Evolutionary conservation across 371 early-diverging fungal species (phyloP).

Genomic region (Actinomortierella ambigua): DNA sequence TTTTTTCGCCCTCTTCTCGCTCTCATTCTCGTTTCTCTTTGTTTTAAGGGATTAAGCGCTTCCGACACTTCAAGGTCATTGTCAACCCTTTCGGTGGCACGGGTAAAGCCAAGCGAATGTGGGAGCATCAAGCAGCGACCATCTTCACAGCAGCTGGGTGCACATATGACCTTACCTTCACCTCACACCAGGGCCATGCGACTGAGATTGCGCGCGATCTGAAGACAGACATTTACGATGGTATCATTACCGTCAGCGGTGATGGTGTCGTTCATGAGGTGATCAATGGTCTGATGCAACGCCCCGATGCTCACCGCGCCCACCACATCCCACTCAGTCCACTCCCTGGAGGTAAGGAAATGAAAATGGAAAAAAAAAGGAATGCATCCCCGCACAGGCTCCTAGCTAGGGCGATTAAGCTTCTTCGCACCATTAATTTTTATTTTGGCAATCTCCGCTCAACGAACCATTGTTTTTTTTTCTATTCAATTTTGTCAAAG

Average conservation of each 20-base stretch:
- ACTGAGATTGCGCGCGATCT: slow-evolving; percentile 65
- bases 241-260: slow-evolving; percentile 73
- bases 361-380: not conserved
- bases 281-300: slow-evolving; percentile 72
- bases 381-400: not conserved
- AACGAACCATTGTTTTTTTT: not conserved
- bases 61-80: slow-evolving; percentile 59
- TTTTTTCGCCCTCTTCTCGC: not conserved
- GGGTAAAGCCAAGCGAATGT: slow-evolving; percentile 64
- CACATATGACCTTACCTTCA: slow-evolving; percentile 61
- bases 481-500: slow-evolving; percentile 10
- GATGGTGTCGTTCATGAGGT: slow-evolving; percentile 86
- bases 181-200: slow-evolving; percentile 68
- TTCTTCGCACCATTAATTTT: not conserved
- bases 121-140: slow-evolving; percentile 62
- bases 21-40: not conserved
- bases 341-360: slow-evolving; percentile 59
- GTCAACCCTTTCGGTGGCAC: slow-evolving; percentile 83
- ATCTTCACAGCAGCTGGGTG: slow-evolving; percentile 70
- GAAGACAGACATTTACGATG: slow-evolving; percentile 59
- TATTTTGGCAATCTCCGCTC: not conserved
- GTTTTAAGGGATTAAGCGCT: slow-evolving; percentile 33
- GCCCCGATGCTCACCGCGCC: slow-evolving; percentile 65
- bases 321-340: slow-evolving; percentile 65
- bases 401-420: no score